Conservation (phyloP, 1,284 basidiomycete genomes). For the Pterulicium gracile region DNA sequence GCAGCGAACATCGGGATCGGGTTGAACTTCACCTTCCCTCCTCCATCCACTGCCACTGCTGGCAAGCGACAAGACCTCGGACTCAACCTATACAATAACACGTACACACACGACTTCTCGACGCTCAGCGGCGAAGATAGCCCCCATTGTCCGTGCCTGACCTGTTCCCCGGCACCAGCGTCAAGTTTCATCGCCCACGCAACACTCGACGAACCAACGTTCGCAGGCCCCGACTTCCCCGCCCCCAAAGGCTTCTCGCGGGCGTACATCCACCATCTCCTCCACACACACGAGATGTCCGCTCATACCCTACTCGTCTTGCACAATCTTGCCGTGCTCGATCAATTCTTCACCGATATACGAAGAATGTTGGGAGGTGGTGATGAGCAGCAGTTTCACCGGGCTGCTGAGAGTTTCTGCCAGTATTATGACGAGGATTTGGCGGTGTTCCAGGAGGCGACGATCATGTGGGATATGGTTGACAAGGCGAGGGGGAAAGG, state of each 20-base stretch:
- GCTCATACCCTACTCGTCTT: conserved; percentile 60
- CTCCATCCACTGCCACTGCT: conserved; percentile 16
- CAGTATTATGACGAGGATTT: conserved; percentile 38
- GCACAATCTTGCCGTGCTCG: conserved; percentile 64
- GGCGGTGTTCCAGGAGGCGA: conserved; percentile 39
- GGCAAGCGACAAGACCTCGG: conserved; percentile 38
- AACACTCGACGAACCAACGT: conserved; percentile 24
- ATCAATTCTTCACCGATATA: conserved; percentile 50
- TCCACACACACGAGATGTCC: conserved; percentile 82
- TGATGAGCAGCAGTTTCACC: conserved; percentile 22
- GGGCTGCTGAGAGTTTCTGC: conserved; percentile 42
- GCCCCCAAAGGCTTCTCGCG: conserved; percentile 37
- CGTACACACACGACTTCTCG: conserved; percentile 51
- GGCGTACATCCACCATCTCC: conserved; percentile 74
- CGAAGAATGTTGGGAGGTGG: conserved; percentile 20
- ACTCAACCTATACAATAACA: conserved; percentile 55
- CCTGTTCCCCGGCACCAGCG: conserved; percentile 46
- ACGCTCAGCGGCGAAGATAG: conserved; percentile 23
- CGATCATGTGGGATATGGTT: conserved; percentile 45
- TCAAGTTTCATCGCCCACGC: conserved; percentile 37
- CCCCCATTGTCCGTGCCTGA: conserved; percentile 54
- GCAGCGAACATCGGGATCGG: conserved; percentile 60
- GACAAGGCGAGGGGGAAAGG: conserved; percentile 60
- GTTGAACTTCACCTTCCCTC: conserved; percentile 69
- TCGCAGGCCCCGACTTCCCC: conserved; percentile 11